These are phyloP conservation scores for Cryphonectria nitschkei DNA, from an alignment of 2,329 filamentous ascomycete genomes.

Conservation along the genomic window DNA sequence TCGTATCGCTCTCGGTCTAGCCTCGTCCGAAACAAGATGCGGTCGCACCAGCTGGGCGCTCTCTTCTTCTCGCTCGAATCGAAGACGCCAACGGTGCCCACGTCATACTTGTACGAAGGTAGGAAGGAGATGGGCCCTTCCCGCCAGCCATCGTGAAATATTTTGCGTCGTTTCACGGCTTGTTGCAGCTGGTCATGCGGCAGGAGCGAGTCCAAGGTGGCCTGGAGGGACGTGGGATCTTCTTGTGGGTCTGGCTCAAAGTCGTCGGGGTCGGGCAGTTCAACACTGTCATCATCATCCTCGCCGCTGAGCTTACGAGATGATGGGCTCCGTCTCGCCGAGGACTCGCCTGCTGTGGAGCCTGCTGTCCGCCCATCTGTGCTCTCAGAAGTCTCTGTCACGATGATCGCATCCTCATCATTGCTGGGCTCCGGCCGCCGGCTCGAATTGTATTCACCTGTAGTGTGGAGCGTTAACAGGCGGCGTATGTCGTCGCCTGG, in stretches of 20 bases:
- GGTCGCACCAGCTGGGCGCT: conserved; percentile 95
- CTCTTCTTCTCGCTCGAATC: conserved; percentile 95
- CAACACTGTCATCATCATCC: conserved; percentile 45
- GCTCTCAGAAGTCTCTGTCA: conserved; percentile 47
- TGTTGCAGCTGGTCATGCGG: conserved; percentile 85
- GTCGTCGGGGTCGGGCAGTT: conserved; percentile 66
- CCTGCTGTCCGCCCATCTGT: conserved; percentile 52
- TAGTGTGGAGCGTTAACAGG: conserved; percentile 79
- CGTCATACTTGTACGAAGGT: conserved; percentile 96
- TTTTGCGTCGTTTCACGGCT: conserved; percentile 74
- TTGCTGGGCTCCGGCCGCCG: conserved; percentile 46
- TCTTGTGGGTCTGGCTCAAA: conserved; percentile 69
- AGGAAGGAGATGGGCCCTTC: conserved; percentile 88
- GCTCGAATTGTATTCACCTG: conserved; percentile 71
- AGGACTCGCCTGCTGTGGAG: conserved; percentile 37
- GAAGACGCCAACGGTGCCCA: conserved; percentile 89
- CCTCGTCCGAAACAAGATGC: conserved; percentile 83
- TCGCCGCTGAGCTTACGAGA: conserved; percentile 36
- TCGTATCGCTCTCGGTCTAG: conserved; percentile 71
- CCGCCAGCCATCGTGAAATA: conserved; percentile 88
- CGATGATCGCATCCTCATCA: conserved; percentile 56
- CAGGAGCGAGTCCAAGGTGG: conserved; percentile 83
- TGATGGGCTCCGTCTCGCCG: conserved; percentile 34
- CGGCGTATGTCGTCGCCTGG: conserved; percentile 89
- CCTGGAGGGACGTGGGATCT: conserved; percentile 85